Percentiles rank a stretch among this genome's conserved stretches.
Conservation (phyloP, 2,329 filamentous ascomycete genomes). For the Penicillium sp. region DNA sequence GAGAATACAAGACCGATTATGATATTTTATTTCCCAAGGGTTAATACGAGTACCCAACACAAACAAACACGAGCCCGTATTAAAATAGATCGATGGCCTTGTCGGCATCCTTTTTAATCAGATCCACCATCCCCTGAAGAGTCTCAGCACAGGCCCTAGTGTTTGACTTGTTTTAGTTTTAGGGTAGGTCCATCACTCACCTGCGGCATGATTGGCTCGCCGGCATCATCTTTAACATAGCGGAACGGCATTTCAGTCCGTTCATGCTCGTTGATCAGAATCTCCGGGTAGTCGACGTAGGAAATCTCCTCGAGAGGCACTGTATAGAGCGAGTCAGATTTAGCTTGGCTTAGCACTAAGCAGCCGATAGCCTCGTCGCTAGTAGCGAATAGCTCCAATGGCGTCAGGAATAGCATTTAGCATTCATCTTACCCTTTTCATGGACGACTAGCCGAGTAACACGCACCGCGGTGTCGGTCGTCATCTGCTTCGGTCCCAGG, state of each 20-base stretch:
- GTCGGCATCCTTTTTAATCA: conserved; percentile 92
- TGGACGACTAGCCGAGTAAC: conserved; percentile 90
- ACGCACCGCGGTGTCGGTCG: conserved; percentile 93
- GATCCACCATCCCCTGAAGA: conserved; percentile 82
- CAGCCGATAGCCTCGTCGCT: too few species aligned
- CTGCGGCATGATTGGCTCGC: conserved; percentile 86
- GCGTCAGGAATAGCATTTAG: background rate
- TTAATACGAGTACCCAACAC: too few species aligned
- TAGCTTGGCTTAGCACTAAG: background rate
- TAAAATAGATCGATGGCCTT: conserved; percentile 87
- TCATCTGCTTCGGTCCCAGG: conserved; percentile 94
- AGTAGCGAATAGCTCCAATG: background rate
- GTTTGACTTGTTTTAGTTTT: conserved; percentile 17
- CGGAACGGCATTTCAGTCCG: conserved; percentile 98
- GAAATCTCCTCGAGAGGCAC: conserved; percentile 77
- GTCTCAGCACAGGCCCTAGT: conserved; percentile 12
- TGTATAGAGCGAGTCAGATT: conserved; percentile 39
- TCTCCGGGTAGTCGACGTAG: conserved; percentile 86
- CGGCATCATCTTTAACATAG: conserved; percentile 78
- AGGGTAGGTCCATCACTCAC: too few species aligned
- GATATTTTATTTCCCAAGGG: background rate
- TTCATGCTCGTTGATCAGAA: conserved; percentile 88
- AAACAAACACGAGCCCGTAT: conserved; percentile 8
- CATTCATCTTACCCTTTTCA: conserved; percentile 71
- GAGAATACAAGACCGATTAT: background rate